A percentile compares a stretch with the other conserved stretches of the same genome.
Evolutionary conservation across 2,329 filamentous ascomycete species (phyloP).

Genomic region (Curvularia hawaiiensis): DNA sequence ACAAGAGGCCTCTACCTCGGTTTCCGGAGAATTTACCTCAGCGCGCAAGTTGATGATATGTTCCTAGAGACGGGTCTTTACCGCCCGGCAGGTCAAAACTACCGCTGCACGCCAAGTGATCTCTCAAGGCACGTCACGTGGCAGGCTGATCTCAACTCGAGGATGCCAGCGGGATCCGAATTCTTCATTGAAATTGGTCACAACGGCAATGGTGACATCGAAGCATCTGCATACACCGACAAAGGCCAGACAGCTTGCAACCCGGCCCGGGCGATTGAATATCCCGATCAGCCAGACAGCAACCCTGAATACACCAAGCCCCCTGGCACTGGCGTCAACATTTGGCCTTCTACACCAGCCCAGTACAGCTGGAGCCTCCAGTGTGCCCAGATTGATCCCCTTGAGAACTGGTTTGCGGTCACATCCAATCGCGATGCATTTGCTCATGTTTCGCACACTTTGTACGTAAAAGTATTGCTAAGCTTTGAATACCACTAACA

Average conservation of each 20-base stretch:
- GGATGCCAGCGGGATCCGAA: conserved; percentile 42
- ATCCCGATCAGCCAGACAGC: conserved; percentile 47
- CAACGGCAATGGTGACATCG: conserved; percentile 48
- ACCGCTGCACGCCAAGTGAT: conserved; percentile 52
- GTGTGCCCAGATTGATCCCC: conserved; percentile 57
- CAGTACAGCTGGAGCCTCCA: conserved; percentile 56
- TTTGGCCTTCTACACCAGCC: conserved; percentile 50
- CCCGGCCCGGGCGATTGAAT: conserved; percentile 46
- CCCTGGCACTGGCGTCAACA: conserved; percentile 44
- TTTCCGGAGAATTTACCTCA: conserved; percentile 61
- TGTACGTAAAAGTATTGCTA: conserved; percentile 38
- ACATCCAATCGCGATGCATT: conserved; percentile 58
- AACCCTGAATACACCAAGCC: conserved; percentile 54
- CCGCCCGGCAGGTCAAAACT: conserved; percentile 54
- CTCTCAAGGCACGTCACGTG: conserved; percentile 38
- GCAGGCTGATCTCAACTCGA: conserved; percentile 37
- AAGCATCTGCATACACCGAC: conserved; percentile 36
- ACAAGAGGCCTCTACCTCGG: conserved; percentile 64
- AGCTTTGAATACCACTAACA: conserved; percentile 9
- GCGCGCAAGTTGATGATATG: conserved; percentile 67
- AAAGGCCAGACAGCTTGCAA: conserved; percentile 32
- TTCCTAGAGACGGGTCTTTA: conserved; percentile 56
- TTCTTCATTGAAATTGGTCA: conserved; percentile 47
- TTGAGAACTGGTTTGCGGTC: conserved; percentile 62
- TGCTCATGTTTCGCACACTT: conserved; percentile 66